Percentiles rank a stretch among this genome's conserved stretches.
These are phyloP conservation scores for Ulvella scutata DNA, from an alignment of 139 green algal species.

Conservation along the genomic window DNA sequence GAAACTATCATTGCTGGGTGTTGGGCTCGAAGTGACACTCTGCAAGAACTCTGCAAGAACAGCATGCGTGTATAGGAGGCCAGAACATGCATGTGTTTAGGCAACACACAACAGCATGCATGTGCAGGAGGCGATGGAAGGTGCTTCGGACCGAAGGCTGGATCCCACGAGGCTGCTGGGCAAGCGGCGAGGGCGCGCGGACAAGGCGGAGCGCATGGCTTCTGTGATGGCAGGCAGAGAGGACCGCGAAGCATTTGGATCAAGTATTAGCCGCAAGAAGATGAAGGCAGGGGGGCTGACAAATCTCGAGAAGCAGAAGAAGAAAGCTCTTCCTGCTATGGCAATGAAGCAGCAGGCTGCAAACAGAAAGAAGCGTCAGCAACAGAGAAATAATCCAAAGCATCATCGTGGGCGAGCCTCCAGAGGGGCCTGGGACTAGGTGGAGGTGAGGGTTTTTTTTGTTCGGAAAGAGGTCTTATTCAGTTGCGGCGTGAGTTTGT, in stretches of 20 bases:
- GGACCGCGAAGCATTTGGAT: slow-evolving; percentile 62
- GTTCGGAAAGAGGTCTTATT: no score
- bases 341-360: slow-evolving; percentile 43
- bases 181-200: neutral
- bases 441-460: no score
- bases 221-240: slow-evolving; percentile 59
- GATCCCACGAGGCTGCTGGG: neutral
- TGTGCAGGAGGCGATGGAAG: slow-evolving; percentile 5
- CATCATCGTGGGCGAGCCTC: neutral
- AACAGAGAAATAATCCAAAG: neutral
- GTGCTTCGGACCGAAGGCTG: neutral
- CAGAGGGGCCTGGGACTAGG: neutral
- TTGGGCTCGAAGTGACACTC: no score
- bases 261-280: slow-evolving; percentile 33
- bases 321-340: slow-evolving; percentile 70
- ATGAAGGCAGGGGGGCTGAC: slow-evolving; percentile 71
- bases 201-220: slow-evolving; percentile 9
- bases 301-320: slow-evolving; percentile 83
- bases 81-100: no score
- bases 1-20: no score
- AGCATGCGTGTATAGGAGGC: no score
- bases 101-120: no score
- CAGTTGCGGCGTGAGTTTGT: no score
- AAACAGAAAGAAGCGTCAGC: neutral
- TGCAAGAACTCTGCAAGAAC: no score